phyloP scores from a whole-genome alignment of 1,139 yeast genomes.

The Zygoascus sp. region DNA sequence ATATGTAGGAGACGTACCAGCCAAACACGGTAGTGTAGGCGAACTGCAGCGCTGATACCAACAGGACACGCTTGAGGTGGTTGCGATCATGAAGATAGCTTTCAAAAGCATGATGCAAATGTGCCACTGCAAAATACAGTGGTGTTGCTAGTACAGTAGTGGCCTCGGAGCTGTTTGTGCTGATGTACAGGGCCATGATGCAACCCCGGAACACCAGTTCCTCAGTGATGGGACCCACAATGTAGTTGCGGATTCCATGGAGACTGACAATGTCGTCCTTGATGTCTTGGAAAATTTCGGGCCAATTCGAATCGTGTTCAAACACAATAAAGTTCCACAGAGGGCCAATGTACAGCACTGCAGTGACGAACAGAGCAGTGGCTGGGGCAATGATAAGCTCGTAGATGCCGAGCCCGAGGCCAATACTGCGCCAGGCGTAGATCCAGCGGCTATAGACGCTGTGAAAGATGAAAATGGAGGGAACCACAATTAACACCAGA shows the following conservation, averaged over 20 bases:
- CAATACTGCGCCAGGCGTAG: constrained; percentile 21
- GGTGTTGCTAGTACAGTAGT: constrained; percentile 48
- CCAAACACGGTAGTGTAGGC: constrained; percentile 80
- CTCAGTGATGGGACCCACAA: constrained; percentile 85
- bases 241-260: constrained; percentile 57
- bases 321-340: constrained; percentile 41
- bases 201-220: constrained; percentile 75
- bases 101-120: constrained; percentile 76
- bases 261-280: constrained; percentile 33
- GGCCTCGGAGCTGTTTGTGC: constrained; percentile 23
- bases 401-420: constrained; percentile 27
- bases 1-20: constrained; percentile 59
- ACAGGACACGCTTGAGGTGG: constrained; percentile 20
- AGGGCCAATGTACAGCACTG: constrained; percentile 53
- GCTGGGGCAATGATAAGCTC: constrained; percentile 21
- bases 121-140: constrained; percentile 82
- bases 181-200: constrained; percentile 43
- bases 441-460: constrained; percentile 22
- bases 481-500: constrained; percentile 31
- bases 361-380: constrained; percentile 30
- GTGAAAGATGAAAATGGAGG: constrained; percentile 18
- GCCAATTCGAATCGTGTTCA: constrained; percentile 24
- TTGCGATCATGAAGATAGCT: constrained; percentile 33
- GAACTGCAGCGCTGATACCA: constrained; percentile 54
- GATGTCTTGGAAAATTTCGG: constrained; percentile 17